Evolutionary conservation across 805 yeast species (phyloP), one percentile per base, ranked within the genome.

Genomic region (Barnettozyma sp.): DNA sequence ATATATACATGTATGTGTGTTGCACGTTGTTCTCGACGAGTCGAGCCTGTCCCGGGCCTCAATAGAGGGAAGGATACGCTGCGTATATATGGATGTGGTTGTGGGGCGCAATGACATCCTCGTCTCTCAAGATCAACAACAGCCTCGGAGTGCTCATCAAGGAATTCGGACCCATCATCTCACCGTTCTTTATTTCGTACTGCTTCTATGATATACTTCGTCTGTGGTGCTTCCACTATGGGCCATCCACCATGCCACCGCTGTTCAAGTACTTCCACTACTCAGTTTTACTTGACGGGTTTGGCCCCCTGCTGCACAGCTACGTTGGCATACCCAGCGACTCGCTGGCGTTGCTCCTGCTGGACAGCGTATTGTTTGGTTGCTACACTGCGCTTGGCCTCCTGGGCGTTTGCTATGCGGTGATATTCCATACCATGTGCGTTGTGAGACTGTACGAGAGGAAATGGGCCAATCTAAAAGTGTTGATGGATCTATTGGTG

Each of bases 161-260:
- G 34, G 49, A 45, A 25, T 36, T 44, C 5, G 16, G 46, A 12
- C 50, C 48, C 2, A 21, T 45, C 2, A 17, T 48, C 5, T 33
- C 42, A 6, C 55, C 55, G 4, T n/a, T 38, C 2, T 45, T 50
- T 29, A 43, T 44, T 16, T 22, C 41, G 11, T 50, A 47, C 23
- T 36, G 40, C 23, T 41, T 35, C 1, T 50, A 42, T 22, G 52
- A 50, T 25, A 20, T 42, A 1, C 21, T 49, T 13, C 29, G 34
- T 2, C 40, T 16, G 36, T 21, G 43, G 18, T 23, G 30, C 16
- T n/a, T 27, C 6, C 35, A 6, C 19, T 29, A 21, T 11, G 23
- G 6, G 25, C n/a, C 18, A 23, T 26, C 4, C 21, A 31, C 55
- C 49, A 30, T n/a, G n/a, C n/a, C n/a, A n/a, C n/a, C 49, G 46